Conservation (phyloP, 2,329 filamentous ascomycete genomes). For the Aspergillus glaucus region DNA sequence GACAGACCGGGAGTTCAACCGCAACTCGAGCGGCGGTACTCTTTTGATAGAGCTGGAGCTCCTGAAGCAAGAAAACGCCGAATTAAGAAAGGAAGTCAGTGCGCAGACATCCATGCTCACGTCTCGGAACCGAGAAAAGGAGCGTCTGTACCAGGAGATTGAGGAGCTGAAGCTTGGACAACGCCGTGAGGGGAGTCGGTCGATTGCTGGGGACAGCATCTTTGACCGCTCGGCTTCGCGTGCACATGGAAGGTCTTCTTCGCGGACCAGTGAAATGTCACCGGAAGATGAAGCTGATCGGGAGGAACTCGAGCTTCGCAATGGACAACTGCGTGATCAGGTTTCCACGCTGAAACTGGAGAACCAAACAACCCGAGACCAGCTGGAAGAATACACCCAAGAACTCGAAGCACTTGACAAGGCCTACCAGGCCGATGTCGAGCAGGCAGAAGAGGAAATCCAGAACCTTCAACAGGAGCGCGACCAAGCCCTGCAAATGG, state of each 20-base stretch:
- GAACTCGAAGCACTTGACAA: slow-evolving; percentile 71
- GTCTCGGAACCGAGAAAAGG: slow-evolving; percentile 89
- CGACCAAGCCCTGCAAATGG: slow-evolving; percentile 73
- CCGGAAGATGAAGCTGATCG: slow-evolving; percentile 66
- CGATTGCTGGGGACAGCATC: slow-evolving; percentile 73
- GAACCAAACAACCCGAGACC: slow-evolving; percentile 79
- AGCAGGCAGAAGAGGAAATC: slow-evolving; percentile 72
- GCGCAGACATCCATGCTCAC: slow-evolving; percentile 97
- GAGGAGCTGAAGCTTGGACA: slow-evolving; percentile 90
- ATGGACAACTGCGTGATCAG: slow-evolving; percentile 77
- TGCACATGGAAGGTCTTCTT: slow-evolving; percentile 67
- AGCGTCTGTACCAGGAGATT: slow-evolving; percentile 91
- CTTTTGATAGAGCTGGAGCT: slow-evolving; percentile 67
- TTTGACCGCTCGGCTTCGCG: slow-evolving; percentile 91
- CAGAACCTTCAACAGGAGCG: slow-evolving; percentile 74
- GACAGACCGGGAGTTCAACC: slow-evolving; percentile 31
- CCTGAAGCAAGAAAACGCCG: slow-evolving; percentile 84
- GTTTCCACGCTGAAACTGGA: slow-evolving; percentile 79
- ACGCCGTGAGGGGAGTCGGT: slow-evolving; percentile 58
- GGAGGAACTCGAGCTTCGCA: slow-evolving; percentile 77
- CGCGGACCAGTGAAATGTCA: slow-evolving; percentile 65
- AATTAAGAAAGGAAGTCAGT: slow-evolving; percentile 83
- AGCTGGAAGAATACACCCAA: slow-evolving; percentile 70
- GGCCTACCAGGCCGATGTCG: slow-evolving; percentile 72
- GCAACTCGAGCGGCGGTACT: slow-evolving; percentile 32